Base-by-base conservation (phyloP, 202 grass and related monocot genomes). In the Zizania palustris region DNA sequence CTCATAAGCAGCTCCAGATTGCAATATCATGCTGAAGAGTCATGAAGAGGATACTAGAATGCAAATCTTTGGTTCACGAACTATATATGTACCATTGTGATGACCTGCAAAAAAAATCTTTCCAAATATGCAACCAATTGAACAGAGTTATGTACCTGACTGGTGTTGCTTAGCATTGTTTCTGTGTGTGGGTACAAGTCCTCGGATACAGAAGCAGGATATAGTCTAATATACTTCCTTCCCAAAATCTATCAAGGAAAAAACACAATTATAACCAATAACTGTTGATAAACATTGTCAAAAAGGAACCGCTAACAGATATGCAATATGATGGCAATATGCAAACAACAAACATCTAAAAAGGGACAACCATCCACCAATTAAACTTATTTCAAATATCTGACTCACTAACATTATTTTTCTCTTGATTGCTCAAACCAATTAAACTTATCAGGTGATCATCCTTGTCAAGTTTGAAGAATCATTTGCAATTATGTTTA, bases 161-260 rank as follows among this genome's bases (percentile, higher is more conserved):
- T 94, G 19, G 91, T 92, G 79, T 92, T 94, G 80, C 74, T 71
- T 56, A 94, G 81, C 95, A 98, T 92, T 60, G 91, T 84, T 82
- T 94, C 89, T 37, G 74, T 67, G 74, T 92, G 89, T 18, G 87
- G 91, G 70, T 97, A 97, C 66, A 97, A 83, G 67, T 88, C 87
- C 43, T 92, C 89, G 42, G 84, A 90, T 77, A 86, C n/a, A 7
- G 87, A 90, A 86, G 82, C 80, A 80, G 91, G 76, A 88, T 97
- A 97, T 10, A 97, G 83, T 86, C 95, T 90, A 71, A 97, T 83
- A 80, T 94, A 97, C 83, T 94, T 97, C 71, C 89, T 90, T 71
- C 91, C 95, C 80, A 94, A 74, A 50, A 97, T 87, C 95, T 97
- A 77, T 45, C 35, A 79, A 70, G 60, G 48, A 79, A 60, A 79